Conservation (phyloP, 208 protist genomes). For the Trypanosoma avium region DNA sequence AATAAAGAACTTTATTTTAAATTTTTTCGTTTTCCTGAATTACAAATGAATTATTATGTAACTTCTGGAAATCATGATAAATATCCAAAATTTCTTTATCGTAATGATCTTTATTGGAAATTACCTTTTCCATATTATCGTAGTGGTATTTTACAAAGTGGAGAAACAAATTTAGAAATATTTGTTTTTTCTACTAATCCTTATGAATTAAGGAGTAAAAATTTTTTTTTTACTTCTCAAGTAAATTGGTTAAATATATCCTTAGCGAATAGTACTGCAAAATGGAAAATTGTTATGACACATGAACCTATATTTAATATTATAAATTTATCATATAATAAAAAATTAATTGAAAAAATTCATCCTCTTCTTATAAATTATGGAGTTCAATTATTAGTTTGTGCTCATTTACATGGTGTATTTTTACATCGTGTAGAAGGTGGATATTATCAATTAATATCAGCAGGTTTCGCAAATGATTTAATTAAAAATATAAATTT, state of each 20-base stretch:
- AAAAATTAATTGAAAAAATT: neutral
- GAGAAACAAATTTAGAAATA: slow-evolving; percentile 5
- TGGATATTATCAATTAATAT: slow-evolving; percentile 19
- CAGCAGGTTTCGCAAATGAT: slow-evolving; percentile 1
- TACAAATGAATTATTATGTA: slow-evolving; percentile 20
- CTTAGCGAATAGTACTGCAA: slow-evolving; percentile 6
- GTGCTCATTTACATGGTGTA: slow-evolving; percentile 10
- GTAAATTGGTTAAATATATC: neutral
- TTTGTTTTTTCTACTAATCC: slow-evolving; percentile 15
- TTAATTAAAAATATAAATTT: neutral
- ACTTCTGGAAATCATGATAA: slow-evolving; percentile 25
- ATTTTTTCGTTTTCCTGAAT: neutral
- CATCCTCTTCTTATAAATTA: slow-evolving; percentile 3
- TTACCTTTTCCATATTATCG: slow-evolving; percentile 2
- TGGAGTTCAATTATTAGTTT: neutral
- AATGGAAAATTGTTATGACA: slow-evolving; percentile 15
- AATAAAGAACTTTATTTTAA: neutral
- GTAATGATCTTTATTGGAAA: neutral
- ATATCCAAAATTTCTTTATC: neutral
- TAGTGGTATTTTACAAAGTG: slow-evolving; percentile 2
- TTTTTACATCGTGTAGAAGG: slow-evolving; percentile 4
- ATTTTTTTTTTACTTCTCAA: neutral
- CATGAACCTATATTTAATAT: slow-evolving; percentile 15
- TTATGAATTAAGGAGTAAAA: neutral
- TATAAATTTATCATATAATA: neutral